phyloP scores from a whole-genome alignment of 176 grass and related monocot genomes.

The Guadua angustifolia region DNA sequence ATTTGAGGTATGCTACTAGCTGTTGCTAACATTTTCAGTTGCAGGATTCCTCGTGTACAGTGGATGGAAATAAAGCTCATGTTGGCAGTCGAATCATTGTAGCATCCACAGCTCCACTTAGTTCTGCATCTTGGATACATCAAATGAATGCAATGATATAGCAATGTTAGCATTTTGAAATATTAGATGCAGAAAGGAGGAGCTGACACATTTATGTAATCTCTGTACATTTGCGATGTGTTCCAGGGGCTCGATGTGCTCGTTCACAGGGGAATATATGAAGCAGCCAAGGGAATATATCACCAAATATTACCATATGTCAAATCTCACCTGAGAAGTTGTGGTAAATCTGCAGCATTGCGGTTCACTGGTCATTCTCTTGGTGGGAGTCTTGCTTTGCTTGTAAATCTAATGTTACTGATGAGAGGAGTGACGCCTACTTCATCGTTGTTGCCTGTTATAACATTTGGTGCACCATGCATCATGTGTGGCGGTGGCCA shows the following conservation, averaged over 20 bases:
- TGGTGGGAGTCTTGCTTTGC: slow-evolving; percentile 74
- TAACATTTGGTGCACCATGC: slow-evolving; percentile 89
- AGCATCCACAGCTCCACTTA: slow-evolving; percentile 10
- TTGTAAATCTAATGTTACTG: slow-evolving; percentile 91
- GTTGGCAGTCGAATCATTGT: background rate
- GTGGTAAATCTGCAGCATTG: slow-evolving; percentile 54
- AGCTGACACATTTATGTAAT: too few relatives aligned
- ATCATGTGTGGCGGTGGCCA: slow-evolving; percentile 93
- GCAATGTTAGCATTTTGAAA: background rate
- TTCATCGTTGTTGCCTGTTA: slow-evolving; percentile 65
- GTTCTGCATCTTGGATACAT: slow-evolving; percentile 27
- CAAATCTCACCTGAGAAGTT: slow-evolving; percentile 55
- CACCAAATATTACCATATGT: slow-evolving; percentile 81
- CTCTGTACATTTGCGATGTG: background rate
- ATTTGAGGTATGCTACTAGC: slow-evolving; percentile 72
- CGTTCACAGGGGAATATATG: slow-evolving; percentile 93
- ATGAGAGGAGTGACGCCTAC: slow-evolving; percentile 53
- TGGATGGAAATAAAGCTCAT: background rate
- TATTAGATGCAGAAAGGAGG: too few relatives aligned
- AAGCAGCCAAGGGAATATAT: slow-evolving; percentile 92
- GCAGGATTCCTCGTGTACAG: background rate
- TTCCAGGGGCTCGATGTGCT: slow-evolving; percentile 67
- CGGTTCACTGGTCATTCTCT: slow-evolving; percentile 96
- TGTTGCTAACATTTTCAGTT: background rate
- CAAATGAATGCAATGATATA: background rate